phyloP scores from a whole-genome alignment of 148 eudicot species.

The Gaultheria prostrata region DNA sequence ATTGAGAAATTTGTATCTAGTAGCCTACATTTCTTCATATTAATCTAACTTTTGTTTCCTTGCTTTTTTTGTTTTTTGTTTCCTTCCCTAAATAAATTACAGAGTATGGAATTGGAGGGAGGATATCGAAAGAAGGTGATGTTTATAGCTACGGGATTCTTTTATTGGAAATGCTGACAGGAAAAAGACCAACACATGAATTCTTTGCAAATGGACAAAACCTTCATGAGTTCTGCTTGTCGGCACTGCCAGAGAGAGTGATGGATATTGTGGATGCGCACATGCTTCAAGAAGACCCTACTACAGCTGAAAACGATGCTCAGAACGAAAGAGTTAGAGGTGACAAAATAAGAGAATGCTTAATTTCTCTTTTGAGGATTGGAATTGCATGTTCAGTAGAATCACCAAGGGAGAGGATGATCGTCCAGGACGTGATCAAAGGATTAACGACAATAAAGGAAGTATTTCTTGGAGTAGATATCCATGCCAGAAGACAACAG shows the following conservation, averaged over 20 bases:
- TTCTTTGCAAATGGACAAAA: background rate
- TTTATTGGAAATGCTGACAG: background rate
- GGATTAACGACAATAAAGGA: too few species aligned
- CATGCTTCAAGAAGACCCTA: background rate
- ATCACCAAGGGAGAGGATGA: background rate
- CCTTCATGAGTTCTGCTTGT: background rate
- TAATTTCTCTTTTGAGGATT: background rate
- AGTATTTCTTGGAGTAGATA: too few species aligned
- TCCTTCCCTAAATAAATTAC: too few species aligned
- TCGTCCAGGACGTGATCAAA: background rate
- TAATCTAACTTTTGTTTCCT: background rate
- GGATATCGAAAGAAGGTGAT: background rate
- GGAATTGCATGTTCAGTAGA: constrained; percentile 10
- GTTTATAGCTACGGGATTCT: background rate
- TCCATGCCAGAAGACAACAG: background rate
- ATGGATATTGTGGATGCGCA: background rate
- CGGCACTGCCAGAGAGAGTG: background rate
- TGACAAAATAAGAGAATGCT: background rate
- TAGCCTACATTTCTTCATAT: background rate
- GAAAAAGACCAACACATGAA: constrained; percentile 2
- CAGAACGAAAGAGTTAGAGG: background rate
- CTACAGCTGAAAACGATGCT: background rate
- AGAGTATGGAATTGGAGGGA: background rate
- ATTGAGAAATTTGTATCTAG: background rate
- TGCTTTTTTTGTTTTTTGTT: too few species aligned